Base-by-base conservation (phyloP, 306 rosid species). In the Oemleria cerasiformis region DNA sequence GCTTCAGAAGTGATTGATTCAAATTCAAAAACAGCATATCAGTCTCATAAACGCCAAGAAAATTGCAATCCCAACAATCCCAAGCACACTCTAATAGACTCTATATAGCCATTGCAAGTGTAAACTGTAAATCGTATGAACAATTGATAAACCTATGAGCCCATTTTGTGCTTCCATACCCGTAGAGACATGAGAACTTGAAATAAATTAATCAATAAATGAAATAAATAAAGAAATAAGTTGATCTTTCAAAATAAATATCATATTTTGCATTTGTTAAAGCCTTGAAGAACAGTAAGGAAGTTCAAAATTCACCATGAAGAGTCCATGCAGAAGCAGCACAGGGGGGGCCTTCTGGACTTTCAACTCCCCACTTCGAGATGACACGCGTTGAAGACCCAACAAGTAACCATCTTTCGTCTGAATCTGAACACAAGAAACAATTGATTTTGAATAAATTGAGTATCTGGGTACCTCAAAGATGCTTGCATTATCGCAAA, bases 261-360 rank as follows among this genome's bases (percentile, higher is more conserved):
- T 15, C 21, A 2, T 23, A 13, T 23, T 25, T 23, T 57, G 39
- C n/a, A 57, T 57, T 57, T 57, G 40, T 23, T 61, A 61, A 61
- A 17, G 59, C 16, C 65, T 9, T n/a, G n/a, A n/a, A n/a, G n/a
- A n/a, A n/a, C n/a, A 55, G 59, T 40, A 34, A 17, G 78, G 69
- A 59, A 54, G 21, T 45, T 84, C 42, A 68, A 59, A 54, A 34
- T 42, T 86, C 49, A 89, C 96, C 96, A 88, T 84, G 86, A 93
- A 88, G 62, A 93, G 84, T 2, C 98, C 98, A 73, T 93, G 98
- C 75, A 73, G 90, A 70, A 93, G 97, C 77, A 93, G 83, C 79
- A 90, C 84, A 48, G 98, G 96, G 70, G 88, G 89, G 38, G 91
- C 88, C 34, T 73, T 79, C 58, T 50, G 55, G 14, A 73, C 60